Conservation (phyloP, 768 basidiomycete genomes). For the Suillus americanus region DNA sequence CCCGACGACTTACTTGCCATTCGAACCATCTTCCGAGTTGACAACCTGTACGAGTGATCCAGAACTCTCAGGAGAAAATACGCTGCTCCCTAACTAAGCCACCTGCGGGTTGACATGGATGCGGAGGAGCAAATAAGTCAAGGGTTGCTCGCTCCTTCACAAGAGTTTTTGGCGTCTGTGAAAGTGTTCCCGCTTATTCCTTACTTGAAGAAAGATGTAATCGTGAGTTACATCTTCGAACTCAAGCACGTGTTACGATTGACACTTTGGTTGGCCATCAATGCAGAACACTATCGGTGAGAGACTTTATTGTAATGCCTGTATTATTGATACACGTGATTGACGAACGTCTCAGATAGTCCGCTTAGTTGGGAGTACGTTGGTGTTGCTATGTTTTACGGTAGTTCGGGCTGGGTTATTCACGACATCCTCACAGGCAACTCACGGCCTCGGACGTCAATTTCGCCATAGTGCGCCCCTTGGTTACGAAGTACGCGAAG, state of each 20-base stretch:
- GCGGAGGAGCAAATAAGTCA: conserved; percentile 26
- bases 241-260: conserved; percentile 26
- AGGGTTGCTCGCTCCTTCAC: conserved; percentile 53
- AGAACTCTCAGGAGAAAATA: not conserved
- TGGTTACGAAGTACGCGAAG: conserved; percentile 76
- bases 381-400: not conserved
- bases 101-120: conserved; percentile 31
- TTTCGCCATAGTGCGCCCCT: conserved; percentile 73
- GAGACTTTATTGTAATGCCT: conserved; percentile 4
- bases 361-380: conserved; percentile 81
- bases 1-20: not conserved
- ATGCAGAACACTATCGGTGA: conserved; percentile 28
- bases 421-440: conserved; percentile 46
- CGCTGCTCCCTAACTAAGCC: conserved; percentile 6
- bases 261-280: conserved; percentile 11
- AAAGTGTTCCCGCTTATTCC: conserved; percentile 84
- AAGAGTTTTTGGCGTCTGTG: conserved; percentile 57
- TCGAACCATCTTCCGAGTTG: not conserved
- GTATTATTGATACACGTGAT: conserved; percentile 1
- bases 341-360: conserved; percentile 46
- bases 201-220: conserved; percentile 66
- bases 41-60: not conserved
- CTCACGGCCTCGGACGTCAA: conserved; percentile 83
- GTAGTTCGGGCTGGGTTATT: conserved; percentile 5
- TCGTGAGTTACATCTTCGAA: conserved; percentile 43